Conservation (phyloP, 2,329 filamentous ascomycete species). For the Diaporthe vaccinii region DNA sequence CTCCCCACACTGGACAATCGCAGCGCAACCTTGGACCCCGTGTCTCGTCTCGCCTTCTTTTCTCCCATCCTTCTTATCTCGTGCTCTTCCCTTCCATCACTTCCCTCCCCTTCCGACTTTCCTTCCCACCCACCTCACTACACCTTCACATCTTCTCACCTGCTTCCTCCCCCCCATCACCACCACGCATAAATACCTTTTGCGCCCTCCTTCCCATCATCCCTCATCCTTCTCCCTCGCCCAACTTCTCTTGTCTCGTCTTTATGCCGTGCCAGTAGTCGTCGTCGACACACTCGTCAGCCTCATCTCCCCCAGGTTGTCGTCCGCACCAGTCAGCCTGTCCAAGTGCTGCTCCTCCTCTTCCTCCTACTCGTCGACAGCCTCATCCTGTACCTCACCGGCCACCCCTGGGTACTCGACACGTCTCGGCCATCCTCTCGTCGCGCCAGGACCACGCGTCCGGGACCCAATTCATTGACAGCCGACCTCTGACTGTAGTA, state of each 20-base stretch:
- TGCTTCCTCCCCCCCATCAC: constrained; percentile 35
- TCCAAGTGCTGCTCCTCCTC: constrained; percentile 12
- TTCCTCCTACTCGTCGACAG: constrained; percentile 16
- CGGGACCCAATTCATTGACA: constrained; percentile 31
- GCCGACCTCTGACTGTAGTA: constrained; percentile 35
- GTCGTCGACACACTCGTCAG: constrained; percentile 33
- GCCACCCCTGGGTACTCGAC: constrained; percentile 18
- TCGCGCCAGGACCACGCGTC: constrained; percentile 38
- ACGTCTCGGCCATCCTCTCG: constrained; percentile 39
- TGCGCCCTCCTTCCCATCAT: constrained; percentile 41
- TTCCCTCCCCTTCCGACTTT: constrained; percentile 48
- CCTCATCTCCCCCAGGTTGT: constrained; percentile 41
- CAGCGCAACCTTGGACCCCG: constrained; percentile 41
- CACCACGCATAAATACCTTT: constrained; percentile 39
- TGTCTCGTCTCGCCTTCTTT: constrained; percentile 41
- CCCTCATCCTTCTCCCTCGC: constrained; percentile 34
- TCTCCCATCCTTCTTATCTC: constrained; percentile 43
- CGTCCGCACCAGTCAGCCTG: constrained; percentile 4
- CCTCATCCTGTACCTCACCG: constrained; percentile 19
- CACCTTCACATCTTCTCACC: constrained; percentile 41
- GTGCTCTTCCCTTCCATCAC: constrained; percentile 44
- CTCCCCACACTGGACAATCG: constrained; percentile 40
- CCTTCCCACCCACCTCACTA: constrained; percentile 47
- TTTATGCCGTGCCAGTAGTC: constrained; percentile 30
- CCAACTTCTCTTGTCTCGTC: constrained; percentile 27